Conservation (phyloP, 345 rosid genomes). For the Lumnitzera littorea region DNA sequence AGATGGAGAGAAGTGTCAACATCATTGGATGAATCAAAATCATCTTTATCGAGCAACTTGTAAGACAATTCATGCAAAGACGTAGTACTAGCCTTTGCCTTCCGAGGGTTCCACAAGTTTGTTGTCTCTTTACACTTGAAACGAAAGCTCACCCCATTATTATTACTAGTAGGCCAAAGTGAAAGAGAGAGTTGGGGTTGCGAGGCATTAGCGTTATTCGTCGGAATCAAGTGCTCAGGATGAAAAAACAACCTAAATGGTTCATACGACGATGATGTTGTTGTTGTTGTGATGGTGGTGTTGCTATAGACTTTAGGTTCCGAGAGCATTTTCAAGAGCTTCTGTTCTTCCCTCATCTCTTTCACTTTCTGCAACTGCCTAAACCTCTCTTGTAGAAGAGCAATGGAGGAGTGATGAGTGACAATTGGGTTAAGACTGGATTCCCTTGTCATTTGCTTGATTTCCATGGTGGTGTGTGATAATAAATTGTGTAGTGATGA, state of each 20-base stretch:
- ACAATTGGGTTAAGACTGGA: conserved; percentile 23
- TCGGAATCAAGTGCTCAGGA: conserved; percentile 19
- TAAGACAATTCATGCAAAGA: no score
- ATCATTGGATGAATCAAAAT: conserved; percentile 18
- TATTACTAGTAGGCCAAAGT: conserved; percentile 13
- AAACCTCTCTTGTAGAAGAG: conserved; percentile 41
- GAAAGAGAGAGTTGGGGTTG: conserved; percentile 19
- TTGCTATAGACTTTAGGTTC: conserved; percentile 21
- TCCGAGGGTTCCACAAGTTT: conserved; percentile 6
- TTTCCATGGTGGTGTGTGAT: background rate
- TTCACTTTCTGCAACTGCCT: conserved; percentile 32
- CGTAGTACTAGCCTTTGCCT: background rate
- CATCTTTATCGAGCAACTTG: conserved; percentile 7
- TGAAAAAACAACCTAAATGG: conserved; percentile 43
- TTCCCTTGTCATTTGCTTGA: conserved; percentile 31
- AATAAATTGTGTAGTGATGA: background rate
- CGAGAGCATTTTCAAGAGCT: conserved; percentile 27
- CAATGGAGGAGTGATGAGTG: conserved; percentile 30
- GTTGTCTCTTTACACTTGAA: conserved; percentile 15
- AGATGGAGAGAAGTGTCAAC: conserved; percentile 78
- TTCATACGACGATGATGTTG: conserved; percentile 14
- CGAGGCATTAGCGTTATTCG: conserved; percentile 17
- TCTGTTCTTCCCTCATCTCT: conserved; percentile 35
- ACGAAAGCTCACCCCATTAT: conserved; percentile 1
- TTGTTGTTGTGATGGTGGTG: background rate